Evolutionary conservation across 2,329 filamentous ascomycete genomes (phyloP).

Genomic region (Fusarium coicis): DNA sequence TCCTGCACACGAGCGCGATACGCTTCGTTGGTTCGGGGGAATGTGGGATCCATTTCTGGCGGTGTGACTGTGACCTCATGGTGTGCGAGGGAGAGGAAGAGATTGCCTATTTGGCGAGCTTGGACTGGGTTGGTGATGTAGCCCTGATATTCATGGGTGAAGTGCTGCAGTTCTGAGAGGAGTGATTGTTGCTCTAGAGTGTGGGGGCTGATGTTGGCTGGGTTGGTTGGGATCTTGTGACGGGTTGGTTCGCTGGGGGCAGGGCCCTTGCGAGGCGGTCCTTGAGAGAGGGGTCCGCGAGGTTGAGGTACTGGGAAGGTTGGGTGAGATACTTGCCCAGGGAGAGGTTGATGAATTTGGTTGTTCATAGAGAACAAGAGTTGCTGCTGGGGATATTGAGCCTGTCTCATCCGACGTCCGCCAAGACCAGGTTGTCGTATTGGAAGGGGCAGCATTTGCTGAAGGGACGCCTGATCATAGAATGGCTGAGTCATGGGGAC

Average conservation of each 20-base stretch:
- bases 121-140: background rate
- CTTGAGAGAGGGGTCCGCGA: background rate
- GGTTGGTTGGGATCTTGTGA: background rate
- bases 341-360: background rate
- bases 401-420: too few relatives aligned
- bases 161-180: background rate
- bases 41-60: slow-evolving; percentile 11
- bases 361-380: background rate
- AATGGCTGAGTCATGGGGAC: background rate
- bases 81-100: slow-evolving; percentile 12
- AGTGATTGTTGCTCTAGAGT: background rate
- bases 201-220: background rate
- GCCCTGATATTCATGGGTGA: slow-evolving; percentile 21
- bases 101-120: background rate
- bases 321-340: background rate
- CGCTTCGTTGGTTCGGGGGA: background rate
- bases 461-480: background rate
- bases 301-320: background rate
- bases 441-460: background rate
- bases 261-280: background rate
- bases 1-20: slow-evolving; percentile 13
- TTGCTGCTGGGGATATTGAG: background rate
- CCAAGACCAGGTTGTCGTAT: background rate
- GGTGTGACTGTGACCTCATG: background rate
- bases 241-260: background rate